These are phyloP conservation scores for Aspergillus alliaceus DNA, from an alignment of 2,329 filamentous ascomycete species.

Conservation along the genomic window DNA sequence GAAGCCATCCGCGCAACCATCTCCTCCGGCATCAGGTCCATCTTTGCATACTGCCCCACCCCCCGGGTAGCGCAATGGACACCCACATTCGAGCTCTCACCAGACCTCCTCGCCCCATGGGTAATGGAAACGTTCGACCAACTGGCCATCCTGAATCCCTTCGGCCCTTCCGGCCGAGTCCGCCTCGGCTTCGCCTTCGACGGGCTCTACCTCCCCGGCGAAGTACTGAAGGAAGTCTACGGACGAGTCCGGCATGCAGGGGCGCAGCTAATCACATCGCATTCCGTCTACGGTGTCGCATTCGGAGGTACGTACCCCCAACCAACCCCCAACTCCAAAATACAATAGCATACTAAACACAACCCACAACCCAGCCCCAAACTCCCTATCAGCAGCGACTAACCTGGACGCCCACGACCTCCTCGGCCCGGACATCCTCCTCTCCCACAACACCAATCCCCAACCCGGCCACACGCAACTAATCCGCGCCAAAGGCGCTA, in stretches of 20 bases:
- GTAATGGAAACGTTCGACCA: slow-evolving; percentile 21
- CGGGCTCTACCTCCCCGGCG: slow-evolving; percentile 23
- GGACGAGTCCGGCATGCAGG: slow-evolving; percentile 15
- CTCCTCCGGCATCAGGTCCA: slow-evolving; percentile 28
- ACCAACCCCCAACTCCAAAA: too few species aligned
- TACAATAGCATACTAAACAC: not conserved
- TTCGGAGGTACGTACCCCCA: not conserved
- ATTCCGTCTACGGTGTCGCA: slow-evolving; percentile 11
- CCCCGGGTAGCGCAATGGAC: slow-evolving; percentile 23
- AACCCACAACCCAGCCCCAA: too few species aligned
- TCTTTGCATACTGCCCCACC: slow-evolving; percentile 28
- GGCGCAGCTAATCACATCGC: slow-evolving; percentile 26
- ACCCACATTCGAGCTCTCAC: slow-evolving; percentile 13
- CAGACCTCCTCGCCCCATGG: slow-evolving; percentile 25
- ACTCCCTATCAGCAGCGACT: not conserved
- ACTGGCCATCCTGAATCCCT: slow-evolving; percentile 15
- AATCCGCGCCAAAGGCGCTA: slow-evolving; percentile 14
- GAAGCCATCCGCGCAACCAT: slow-evolving; percentile 25
- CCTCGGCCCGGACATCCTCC: slow-evolving; percentile 18
- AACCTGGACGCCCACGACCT: slow-evolving; percentile 17
- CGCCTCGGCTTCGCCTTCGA: slow-evolving; percentile 32
- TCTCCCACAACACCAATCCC: slow-evolving; percentile 24
- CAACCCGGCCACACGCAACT: slow-evolving; percentile 12
- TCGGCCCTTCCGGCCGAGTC: slow-evolving; percentile 24
- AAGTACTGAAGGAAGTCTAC: slow-evolving; percentile 23